Percentiles rank a stretch among this genome's conserved stretches.
Evolutionary conservation across 2,329 filamentous ascomycete genomes (phyloP).

Genomic region (Ceratocystis ficicola): DNA sequence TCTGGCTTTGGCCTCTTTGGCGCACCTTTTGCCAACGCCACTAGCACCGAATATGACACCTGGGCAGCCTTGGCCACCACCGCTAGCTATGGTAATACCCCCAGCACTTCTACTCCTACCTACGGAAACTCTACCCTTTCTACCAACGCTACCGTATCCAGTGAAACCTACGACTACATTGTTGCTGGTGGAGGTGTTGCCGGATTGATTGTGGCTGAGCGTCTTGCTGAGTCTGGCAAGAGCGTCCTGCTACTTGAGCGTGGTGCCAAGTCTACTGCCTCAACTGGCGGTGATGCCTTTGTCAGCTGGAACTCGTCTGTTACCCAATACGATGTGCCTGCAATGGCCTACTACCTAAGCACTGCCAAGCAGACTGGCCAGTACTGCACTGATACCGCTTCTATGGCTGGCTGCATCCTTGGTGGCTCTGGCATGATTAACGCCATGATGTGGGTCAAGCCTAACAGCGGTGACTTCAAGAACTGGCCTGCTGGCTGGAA

Average conservation of each 20-base stretch:
- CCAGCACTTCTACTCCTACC: slow-evolving; percentile 31
- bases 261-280: slow-evolving; percentile 48
- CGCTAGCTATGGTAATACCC: slow-evolving; percentile 22
- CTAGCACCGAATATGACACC: slow-evolving; percentile 26
- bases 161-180: slow-evolving; percentile 31
- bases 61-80: slow-evolving; percentile 25
- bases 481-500: slow-evolving; percentile 65
- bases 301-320: slow-evolving; percentile 51
- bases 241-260: slow-evolving; percentile 54
- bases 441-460: slow-evolving; percentile 54
- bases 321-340: slow-evolving; percentile 60
- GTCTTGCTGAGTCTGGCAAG: slow-evolving; percentile 37
- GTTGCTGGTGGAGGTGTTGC: slow-evolving; percentile 29
- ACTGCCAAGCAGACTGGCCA: slow-evolving; percentile 51
- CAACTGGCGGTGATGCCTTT: slow-evolving; percentile 49
- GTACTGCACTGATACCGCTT: slow-evolving; percentile 55
- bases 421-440: slow-evolving; percentile 57
- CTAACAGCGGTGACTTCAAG: slow-evolving; percentile 52
- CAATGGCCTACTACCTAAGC: slow-evolving; percentile 55
- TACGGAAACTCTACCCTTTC: slow-evolving; percentile 41
- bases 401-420: slow-evolving; percentile 60
- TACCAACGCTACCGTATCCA: slow-evolving; percentile 35
- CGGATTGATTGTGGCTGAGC: slow-evolving; percentile 29
- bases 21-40: slow-evolving; percentile 30
- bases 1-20: slow-evolving; percentile 32